Conservation (phyloP, 257 asterid species). For the Solanum peruvianum region DNA sequence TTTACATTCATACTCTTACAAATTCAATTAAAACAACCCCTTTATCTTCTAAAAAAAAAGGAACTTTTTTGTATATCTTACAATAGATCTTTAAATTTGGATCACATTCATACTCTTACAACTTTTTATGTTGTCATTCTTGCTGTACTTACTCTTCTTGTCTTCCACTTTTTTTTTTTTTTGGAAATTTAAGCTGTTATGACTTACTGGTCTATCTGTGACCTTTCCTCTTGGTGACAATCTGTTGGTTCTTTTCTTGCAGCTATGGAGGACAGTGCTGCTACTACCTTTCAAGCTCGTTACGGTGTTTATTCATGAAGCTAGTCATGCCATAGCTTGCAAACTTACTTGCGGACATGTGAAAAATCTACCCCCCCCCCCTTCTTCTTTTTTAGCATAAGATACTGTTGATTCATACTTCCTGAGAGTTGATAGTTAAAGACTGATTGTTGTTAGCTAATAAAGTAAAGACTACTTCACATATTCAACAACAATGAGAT, state of each 20-base stretch:
- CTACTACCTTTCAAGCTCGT: conserved; percentile 31
- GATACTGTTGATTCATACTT: neutral
- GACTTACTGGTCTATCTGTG: neutral
- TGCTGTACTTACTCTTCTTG: neutral
- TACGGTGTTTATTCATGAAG: conserved; percentile 33
- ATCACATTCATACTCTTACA: too few species aligned
- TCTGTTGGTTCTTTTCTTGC: neutral
- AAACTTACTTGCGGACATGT: conserved; percentile 36
- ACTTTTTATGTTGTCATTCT: too few species aligned
- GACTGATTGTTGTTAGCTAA: neutral
- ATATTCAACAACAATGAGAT: neutral
- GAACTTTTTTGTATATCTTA: neutral
- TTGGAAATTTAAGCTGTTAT: neutral
- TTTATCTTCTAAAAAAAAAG: neutral
- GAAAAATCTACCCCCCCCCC: neutral
- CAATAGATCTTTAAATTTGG: neutral
- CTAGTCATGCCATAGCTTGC: conserved; percentile 38
- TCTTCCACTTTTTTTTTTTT: neutral
- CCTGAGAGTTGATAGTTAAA: neutral
- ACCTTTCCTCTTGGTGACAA: neutral
- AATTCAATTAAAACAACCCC: neutral
- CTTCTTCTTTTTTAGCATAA: neutral
- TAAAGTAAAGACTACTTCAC: neutral
- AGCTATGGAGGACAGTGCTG: conserved; percentile 31
- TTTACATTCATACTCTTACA: neutral